These are phyloP conservation scores for Houttuynia cordata DNA, from an alignment of 164 flowering plant genomes.

Conservation along the genomic window DNA sequence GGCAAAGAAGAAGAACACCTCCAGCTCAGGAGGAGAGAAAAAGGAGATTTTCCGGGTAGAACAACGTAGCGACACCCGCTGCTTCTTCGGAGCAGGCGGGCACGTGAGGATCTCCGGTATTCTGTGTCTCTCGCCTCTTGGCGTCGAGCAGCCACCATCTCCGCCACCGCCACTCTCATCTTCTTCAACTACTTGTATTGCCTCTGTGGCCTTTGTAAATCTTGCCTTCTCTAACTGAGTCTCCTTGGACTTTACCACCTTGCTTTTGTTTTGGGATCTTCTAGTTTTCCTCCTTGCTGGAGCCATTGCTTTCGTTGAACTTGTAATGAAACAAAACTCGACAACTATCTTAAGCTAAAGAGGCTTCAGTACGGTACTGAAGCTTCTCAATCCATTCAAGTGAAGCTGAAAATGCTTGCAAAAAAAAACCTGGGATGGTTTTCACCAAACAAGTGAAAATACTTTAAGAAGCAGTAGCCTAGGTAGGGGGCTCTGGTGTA, in stretches of 20 bases:
- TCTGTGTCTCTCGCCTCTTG: constrained; percentile 25
- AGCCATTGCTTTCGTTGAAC: constrained; percentile 2
- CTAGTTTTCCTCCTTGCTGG: constrained; percentile 3
- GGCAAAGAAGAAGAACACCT: constrained; percentile 43
- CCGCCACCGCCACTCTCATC: not conserved
- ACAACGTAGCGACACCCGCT: constrained; percentile 9
- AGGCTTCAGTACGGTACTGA: not conserved
- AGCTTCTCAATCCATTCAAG: not conserved
- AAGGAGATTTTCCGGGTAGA: constrained; percentile 14
- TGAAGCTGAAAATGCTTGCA: not conserved
- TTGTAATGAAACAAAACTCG: not conserved
- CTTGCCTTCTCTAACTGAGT: not conserved
- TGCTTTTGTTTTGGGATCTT: constrained; percentile 3
- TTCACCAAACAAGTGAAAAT: not conserved
- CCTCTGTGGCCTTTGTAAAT: not conserved
- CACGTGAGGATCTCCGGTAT: constrained; percentile 31
- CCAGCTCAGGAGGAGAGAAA: constrained; percentile 33
- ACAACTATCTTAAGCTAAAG: not conserved
- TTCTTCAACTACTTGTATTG: not conserved
- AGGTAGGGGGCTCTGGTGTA: too few relatives aligned
- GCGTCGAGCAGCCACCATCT: constrained; percentile 21
- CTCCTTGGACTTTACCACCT: not conserved
- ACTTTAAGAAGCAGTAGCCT: not conserved
- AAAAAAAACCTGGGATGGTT: not conserved
- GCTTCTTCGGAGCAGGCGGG: constrained; percentile 55